phyloP scores from a whole-genome alignment of 495 filamentous ascomycete species.

The Articulospora tetracladia region DNA sequence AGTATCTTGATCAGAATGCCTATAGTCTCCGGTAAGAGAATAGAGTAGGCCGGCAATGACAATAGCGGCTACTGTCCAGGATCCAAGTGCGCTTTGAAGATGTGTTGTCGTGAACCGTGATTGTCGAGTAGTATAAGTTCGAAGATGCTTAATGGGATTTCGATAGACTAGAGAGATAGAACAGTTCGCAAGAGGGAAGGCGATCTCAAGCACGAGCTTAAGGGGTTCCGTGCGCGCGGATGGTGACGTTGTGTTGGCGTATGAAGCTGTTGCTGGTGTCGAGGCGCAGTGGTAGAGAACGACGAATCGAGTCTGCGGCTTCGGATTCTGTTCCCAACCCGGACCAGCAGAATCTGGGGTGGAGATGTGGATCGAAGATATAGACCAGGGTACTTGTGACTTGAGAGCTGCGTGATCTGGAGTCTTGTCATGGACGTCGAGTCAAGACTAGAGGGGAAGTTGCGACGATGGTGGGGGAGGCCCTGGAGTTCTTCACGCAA shows the following conservation, averaged over 20 bases:
- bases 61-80: conserved; percentile 8
- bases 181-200: neutral
- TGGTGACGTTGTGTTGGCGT: neutral
- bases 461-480: conserved; percentile 8
- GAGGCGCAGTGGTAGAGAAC: neutral
- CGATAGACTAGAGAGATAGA: conserved; percentile 18
- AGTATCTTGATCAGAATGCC: neutral
- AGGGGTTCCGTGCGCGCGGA: neutral
- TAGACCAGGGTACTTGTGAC: neutral
- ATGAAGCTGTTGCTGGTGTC: neutral
- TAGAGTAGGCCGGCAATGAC: conserved; percentile 6
- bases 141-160: neutral
- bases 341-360: neutral
- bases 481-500: neutral
- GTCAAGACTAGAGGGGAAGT: neutral
- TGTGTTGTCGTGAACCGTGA: neutral
- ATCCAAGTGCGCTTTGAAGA: neutral
- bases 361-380: neutral
- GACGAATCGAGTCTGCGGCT: neutral
- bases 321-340: neutral
- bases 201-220: neutral
- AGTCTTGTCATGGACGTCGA: conserved; percentile 10
- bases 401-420: neutral
- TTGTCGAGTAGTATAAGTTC: neutral
- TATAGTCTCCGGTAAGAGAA: conserved; percentile 4